A percentile compares a stretch with the other conserved stretches of the same genome.
phyloP scores from a whole-genome alignment of 2,329 filamentous ascomycete species.

The Sporothrix euskadiensis region DNA sequence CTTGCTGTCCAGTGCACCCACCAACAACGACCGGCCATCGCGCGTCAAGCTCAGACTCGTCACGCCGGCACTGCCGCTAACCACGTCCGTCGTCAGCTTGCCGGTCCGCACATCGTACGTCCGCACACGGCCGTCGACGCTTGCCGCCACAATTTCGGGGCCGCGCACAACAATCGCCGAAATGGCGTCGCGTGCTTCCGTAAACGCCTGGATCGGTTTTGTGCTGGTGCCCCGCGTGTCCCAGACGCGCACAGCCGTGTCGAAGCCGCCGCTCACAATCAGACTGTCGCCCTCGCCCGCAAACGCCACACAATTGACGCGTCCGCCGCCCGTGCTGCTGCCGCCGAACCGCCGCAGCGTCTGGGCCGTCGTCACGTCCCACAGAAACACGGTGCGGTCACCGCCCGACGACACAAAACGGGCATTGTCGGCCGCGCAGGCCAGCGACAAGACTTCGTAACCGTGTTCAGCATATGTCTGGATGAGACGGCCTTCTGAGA shows the following conservation, averaged over 20 bases:
- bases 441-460: slow-evolving; percentile 84
- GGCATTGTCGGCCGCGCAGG: slow-evolving; percentile 74
- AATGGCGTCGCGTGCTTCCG: slow-evolving; percentile 72
- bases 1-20: slow-evolving; percentile 72
- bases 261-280: slow-evolving; percentile 71
- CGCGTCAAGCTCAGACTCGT: slow-evolving; percentile 71
- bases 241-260: slow-evolving; percentile 76
- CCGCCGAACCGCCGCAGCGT: slow-evolving; percentile 71
- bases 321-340: slow-evolving; percentile 59
- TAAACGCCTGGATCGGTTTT: slow-evolving; percentile 70
- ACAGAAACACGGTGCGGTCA: slow-evolving; percentile 87
- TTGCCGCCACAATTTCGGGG: slow-evolving; percentile 67
- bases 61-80: slow-evolving; percentile 61
- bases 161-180: slow-evolving; percentile 51
- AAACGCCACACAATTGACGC: slow-evolving; percentile 78
- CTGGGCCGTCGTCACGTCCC: slow-evolving; percentile 82
- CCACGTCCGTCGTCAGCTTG: slow-evolving; percentile 66
- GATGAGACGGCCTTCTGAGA: slow-evolving; percentile 62
- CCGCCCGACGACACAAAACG: slow-evolving; percentile 85
- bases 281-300: slow-evolving; percentile 74
- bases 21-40: slow-evolving; percentile 73
- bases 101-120: slow-evolving; percentile 83
- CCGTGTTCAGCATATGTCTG: slow-evolving; percentile 89
- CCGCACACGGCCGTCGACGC: slow-evolving; percentile 80
- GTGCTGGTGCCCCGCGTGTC: slow-evolving; percentile 57